These are phyloP conservation scores for Aspergillus sp. DNA, from an alignment of 2,329 filamentous ascomycete species.

Conservation along the genomic window DNA sequence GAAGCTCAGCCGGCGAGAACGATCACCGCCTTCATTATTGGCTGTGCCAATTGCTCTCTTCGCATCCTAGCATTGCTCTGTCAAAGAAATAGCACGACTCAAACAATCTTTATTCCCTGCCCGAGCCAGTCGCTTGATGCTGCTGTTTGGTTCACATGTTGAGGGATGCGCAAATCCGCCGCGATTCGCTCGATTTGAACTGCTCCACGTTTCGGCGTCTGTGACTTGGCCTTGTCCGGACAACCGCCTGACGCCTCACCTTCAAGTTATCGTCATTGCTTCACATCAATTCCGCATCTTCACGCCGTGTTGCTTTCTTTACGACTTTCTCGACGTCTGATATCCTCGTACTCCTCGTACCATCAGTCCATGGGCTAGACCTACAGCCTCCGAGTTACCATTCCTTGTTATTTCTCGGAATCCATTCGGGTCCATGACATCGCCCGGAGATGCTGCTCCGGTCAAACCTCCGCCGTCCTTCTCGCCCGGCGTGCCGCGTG, in stretches of 20 bases:
- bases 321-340: not conserved
- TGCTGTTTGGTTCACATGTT: slow-evolving; percentile 4
- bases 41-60: not conserved
- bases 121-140: not conserved
- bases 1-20: slow-evolving; percentile 1
- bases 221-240: slow-evolving; percentile 25
- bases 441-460: slow-evolving; percentile 66
- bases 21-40: slow-evolving; percentile 17
- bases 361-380: slow-evolving; percentile 34
- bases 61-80: not conserved
- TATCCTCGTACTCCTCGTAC: not conserved
- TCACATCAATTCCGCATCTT: not conserved
- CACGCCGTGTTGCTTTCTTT: not conserved
- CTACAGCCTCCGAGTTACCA: slow-evolving; percentile 26
- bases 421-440: slow-evolving; percentile 65
- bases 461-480: slow-evolving; percentile 72
- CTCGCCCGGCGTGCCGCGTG: slow-evolving; percentile 66
- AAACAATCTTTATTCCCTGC: not conserved
- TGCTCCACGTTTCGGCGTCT: slow-evolving; percentile 23
- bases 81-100: not conserved
- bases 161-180: slow-evolving; percentile 8
- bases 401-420: slow-evolving; percentile 27
- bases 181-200: slow-evolving; percentile 11
- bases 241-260: slow-evolving; percentile 3
- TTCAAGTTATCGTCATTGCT: slow-evolving; percentile 16